phyloP scores from a whole-genome alignment of 164 flowering plant genomes.

The Vitis amurensis region DNA sequence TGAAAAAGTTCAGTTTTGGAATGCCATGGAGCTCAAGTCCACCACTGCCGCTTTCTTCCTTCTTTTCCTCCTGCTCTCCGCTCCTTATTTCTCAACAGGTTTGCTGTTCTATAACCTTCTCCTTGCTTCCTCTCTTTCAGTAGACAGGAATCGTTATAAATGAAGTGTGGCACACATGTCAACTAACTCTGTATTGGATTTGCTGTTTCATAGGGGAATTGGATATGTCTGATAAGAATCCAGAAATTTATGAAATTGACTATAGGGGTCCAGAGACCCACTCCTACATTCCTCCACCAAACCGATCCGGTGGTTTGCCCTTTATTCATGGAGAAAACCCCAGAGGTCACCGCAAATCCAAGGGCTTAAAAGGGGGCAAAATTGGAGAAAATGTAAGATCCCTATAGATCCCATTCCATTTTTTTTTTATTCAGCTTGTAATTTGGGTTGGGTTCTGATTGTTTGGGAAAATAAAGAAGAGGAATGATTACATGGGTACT shows the following conservation, averaged over 20 bases:
- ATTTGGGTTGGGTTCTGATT: background rate
- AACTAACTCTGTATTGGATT: background rate
- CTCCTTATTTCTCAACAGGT: conserved; percentile 37
- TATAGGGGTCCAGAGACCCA: conserved; percentile 95
- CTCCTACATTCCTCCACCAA: conserved; percentile 62
- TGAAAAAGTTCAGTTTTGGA: background rate
- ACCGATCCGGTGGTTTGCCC: conserved; percentile 26
- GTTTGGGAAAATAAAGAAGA: too few species aligned
- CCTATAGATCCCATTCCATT: background rate
- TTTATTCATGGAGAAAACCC: conserved; percentile 12
- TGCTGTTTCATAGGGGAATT: conserved; percentile 9
- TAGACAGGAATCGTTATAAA: too few species aligned
- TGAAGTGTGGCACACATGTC: too few species aligned
- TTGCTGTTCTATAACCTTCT: background rate
- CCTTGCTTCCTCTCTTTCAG: background rate
- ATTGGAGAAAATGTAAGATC: conserved; percentile 20
- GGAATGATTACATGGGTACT: too few species aligned
- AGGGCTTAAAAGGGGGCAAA: conserved; percentile 10
- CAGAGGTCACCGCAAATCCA: conserved; percentile 16
- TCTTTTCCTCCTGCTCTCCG: conserved; percentile 27
- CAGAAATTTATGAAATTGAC: conserved; percentile 70
- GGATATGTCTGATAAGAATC: conserved; percentile 13
- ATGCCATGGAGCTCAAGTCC: conserved; percentile 40
- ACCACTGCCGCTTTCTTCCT: conserved; percentile 12
- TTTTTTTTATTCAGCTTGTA: background rate